phyloP scores from a whole-genome alignment of 2,329 filamentous ascomycete genomes.

The Verticillium zaregamsianum region DNA sequence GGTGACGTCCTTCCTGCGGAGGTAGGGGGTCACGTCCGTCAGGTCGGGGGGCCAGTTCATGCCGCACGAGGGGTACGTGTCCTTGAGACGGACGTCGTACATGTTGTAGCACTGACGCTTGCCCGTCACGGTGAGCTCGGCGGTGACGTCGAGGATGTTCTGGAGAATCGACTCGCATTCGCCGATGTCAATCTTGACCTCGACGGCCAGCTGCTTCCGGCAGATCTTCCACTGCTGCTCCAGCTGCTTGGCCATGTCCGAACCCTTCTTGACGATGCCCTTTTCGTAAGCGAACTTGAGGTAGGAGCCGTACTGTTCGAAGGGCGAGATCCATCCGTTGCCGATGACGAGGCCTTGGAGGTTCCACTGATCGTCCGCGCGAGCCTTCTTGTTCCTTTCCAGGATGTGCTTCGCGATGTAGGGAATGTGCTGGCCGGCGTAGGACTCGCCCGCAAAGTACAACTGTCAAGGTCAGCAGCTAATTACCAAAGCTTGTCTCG shows the following conservation, averaged over 20 bases:
- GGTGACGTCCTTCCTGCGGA: conserved; percentile 75
- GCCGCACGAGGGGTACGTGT: conserved; percentile 78
- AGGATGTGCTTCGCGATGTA: conserved; percentile 93
- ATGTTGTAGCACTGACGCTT: conserved; percentile 77
- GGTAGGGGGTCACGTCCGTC: conserved; percentile 70
- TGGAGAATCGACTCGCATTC: conserved; percentile 76
- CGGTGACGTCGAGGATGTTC: conserved; percentile 64
- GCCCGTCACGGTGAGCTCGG: conserved; percentile 41
- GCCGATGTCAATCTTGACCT: conserved; percentile 58
- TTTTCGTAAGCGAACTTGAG: conserved; percentile 76
- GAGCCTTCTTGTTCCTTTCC: conserved; percentile 70
- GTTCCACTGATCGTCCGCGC: conserved; percentile 59
- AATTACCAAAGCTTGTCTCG: background rate
- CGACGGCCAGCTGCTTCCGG: conserved; percentile 50
- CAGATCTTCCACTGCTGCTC: conserved; percentile 69
- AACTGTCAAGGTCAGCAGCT: conserved; percentile 48
- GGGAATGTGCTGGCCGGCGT: conserved; percentile 93
- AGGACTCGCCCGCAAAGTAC: conserved; percentile 94
- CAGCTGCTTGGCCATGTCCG: conserved; percentile 58
- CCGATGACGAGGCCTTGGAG: conserved; percentile 86
- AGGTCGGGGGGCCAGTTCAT: conserved; percentile 98
- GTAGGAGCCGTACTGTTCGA: conserved; percentile 86
- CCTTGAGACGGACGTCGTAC: conserved; percentile 89
- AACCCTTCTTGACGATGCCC: conserved; percentile 65
- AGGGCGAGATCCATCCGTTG: conserved; percentile 94